Evolutionary conservation across 2,329 filamentous ascomycete species (phyloP), one percentile per base, ranked within the genome.

Genomic region (Fusarium subglutinans): DNA sequence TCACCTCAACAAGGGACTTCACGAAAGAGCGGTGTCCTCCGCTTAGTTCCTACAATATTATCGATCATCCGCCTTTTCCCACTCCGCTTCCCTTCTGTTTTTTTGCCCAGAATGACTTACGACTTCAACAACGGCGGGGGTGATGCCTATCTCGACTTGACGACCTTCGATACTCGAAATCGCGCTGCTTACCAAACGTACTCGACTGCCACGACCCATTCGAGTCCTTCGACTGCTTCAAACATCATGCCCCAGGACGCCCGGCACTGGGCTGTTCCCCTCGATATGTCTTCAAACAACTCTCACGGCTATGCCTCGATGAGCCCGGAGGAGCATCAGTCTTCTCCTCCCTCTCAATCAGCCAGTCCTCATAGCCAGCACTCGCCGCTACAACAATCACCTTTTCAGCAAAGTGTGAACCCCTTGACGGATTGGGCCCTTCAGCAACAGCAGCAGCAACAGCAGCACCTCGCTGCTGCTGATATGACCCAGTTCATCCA

Each of bases 361-460:
- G 87, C 88, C 54, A 90, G 88, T 77, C 87, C 86, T 44, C 83
- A 86, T 63, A 86, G 86, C 72, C 86, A 88, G 68, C 85, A 87
- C 71, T 85, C 84, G 58, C 79, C 85, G 18, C 74, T 86, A 66
- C 87, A 89, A 66, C 86, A 87, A 38, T 90, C 89, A 73, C 88
- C 89, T 8, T 90, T 86, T 79, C 86, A 87, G 77, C 81, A 84
- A 54, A 80, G 86, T 48, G 82, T 84, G 62, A 88, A 88, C 77
- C 83, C 87, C 20, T 80, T 92, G 72, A 88, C 88, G 53, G 89
- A 91, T 82, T 92, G 90, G 89, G 87, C 90, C 28, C 85, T 92
- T 58, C 86, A 88, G 63, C 87, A 89, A 72, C 86, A 87, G 57
- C 87, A 81, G 51, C 80, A 77, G 26, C 79, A 81, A 5, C 80